phyloP scores from a whole-genome alignment of 176 grass and related monocot species.

The Tuctoria greenei region DNA sequence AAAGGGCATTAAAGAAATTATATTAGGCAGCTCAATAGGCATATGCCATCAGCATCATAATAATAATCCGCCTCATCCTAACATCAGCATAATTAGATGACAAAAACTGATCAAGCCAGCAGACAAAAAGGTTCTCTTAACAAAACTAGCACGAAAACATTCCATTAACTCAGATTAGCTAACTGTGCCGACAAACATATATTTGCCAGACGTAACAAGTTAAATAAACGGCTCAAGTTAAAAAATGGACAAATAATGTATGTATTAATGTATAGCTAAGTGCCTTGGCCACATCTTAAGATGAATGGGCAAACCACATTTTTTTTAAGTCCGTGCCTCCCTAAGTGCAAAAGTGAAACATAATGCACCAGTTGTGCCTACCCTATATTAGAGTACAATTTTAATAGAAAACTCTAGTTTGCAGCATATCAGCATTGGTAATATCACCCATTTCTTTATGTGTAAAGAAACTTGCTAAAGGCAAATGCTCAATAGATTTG shows the following conservation, averaged over 20 bases:
- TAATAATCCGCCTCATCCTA: neutral
- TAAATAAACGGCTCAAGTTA: neutral
- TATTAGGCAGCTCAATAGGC: neutral
- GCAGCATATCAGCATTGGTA: neutral
- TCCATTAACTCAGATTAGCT: slow-evolving; percentile 10
- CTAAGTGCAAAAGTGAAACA: neutral
- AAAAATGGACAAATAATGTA: neutral
- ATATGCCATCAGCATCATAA: slow-evolving; percentile 13
- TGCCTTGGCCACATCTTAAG: neutral
- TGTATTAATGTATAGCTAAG: neutral
- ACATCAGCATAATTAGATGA: neutral
- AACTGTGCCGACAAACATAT: neutral
- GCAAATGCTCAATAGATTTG: neutral
- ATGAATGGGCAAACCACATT: neutral
- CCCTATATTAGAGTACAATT: neutral
- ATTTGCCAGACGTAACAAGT: neutral
- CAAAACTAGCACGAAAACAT: neutral
- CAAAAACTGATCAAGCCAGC: slow-evolving; percentile 18
- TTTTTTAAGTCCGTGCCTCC: too few relatives aligned
- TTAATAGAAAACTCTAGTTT: neutral
- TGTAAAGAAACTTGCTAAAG: neutral
- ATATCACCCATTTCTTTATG: slow-evolving; percentile 15
- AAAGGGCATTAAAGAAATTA: neutral
- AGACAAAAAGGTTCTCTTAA: slow-evolving; percentile 18
- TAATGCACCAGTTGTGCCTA: neutral